Base-by-base conservation (phyloP, 202 grass and related monocot genomes). In the Hordeum pubiflorum region DNA sequence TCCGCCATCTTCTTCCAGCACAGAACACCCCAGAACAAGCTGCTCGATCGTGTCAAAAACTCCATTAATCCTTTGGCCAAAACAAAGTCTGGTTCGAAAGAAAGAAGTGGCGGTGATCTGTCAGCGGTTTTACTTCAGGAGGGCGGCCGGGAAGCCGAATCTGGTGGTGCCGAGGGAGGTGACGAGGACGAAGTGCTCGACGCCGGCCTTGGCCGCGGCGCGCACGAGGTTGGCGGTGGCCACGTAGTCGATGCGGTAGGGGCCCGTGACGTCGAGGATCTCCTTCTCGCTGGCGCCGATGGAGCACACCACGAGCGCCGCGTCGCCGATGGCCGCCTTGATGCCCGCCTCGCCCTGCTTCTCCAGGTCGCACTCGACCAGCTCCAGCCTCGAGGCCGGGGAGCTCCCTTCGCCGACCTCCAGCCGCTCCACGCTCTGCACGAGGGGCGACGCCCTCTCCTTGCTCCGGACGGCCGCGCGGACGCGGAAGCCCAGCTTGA, bases 201-300 rank as follows among this genome's bases (percentile, higher is more conserved):
- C 94, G 59, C 87, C 83, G 60, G 87, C 87, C 32, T 39, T 34
- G 62, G 78, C 83, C 59, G 94, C 94, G 81, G 86, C 89, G 37
- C 92, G 81, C 23, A 97, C 87, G 33, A 97, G 91, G 72, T 87
- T 92, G 77, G 68, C 87, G 24, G 89, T 92, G 71, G 91, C 89
- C 79, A 92, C 76, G 74, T 91, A 94, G 58, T 97, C 91, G 56
- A 97, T 97, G 63, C 91, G 87, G 77, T 97, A 94, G 4, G 94
- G 94, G 1, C 94, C 94, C 18, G 91, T 94, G 33, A 89, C 78
- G 76, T 97, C 94, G 21, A 92, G 50, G 65, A 97, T 79, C 31
- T 97, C 94, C 67, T 97, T 97, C 84, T 94, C 91, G 1, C 94
- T 94, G 26, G 94, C 94, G 31, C 91, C 91, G 66, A 97, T 97